Conservation (phyloP, 1,284 basidiomycete genomes). For the Pseudozyma thailandica region DNA sequence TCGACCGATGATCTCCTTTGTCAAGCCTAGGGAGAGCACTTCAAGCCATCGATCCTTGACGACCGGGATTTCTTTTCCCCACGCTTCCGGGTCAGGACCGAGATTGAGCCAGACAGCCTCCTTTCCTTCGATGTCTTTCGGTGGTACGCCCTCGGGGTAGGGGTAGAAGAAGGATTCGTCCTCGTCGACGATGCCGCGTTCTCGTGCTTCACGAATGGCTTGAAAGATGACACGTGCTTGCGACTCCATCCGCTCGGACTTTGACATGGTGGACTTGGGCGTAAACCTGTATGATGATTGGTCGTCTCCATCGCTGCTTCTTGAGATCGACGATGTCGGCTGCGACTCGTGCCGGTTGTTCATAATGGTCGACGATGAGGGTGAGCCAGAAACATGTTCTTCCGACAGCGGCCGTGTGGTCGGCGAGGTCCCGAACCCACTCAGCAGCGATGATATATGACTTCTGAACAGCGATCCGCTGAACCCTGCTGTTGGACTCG, state of each 20-base stretch:
- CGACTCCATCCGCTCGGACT: conserved; percentile 46
- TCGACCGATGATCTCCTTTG: conserved; percentile 26
- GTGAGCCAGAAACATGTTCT: not conserved
- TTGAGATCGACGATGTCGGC: not conserved
- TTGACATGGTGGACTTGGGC: conserved; percentile 20
- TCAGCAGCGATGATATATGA: conserved; percentile 26
- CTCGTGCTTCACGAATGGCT: conserved; percentile 42
- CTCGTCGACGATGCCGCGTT: conserved; percentile 43
- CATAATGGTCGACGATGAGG: not conserved
- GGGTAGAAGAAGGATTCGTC: conserved; percentile 53
- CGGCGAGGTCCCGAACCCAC: conserved; percentile 24
- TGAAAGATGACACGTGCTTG: conserved; percentile 48
- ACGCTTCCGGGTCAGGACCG: conserved; percentile 38
- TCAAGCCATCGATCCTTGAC: conserved; percentile 50
- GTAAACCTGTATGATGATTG: not conserved
- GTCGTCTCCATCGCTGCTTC: not conserved
- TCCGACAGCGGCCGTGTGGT: conserved; percentile 7
- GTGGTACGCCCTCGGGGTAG: conserved; percentile 37
- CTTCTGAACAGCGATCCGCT: conserved; percentile 29
- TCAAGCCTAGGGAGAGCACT: conserved; percentile 38
- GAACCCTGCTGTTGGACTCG: conserved; percentile 21
- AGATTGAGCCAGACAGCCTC: conserved; percentile 43
- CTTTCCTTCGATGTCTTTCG: conserved; percentile 18
- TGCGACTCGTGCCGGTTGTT: not conserved
- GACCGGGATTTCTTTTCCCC: conserved; percentile 34